These are phyloP conservation scores for Petunia hybrid DNA, from an alignment of 305 asterid genomes.

Conservation along the genomic window DNA sequence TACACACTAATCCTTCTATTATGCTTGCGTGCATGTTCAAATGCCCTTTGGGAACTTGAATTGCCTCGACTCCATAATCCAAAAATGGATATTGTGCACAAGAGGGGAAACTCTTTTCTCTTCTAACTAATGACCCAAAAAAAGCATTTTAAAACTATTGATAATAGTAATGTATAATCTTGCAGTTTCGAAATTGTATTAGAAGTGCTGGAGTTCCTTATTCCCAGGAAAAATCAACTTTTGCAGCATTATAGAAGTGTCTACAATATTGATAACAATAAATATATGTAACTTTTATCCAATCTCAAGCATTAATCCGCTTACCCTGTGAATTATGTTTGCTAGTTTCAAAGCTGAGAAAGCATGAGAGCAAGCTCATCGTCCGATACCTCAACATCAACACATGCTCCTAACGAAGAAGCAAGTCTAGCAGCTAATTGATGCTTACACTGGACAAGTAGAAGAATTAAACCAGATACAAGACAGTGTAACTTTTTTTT, in stretches of 20 bases:
- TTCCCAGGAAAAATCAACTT: not conserved
- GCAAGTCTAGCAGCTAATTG: constrained; percentile 95
- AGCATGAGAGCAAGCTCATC: constrained; percentile 76
- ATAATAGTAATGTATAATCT: not conserved
- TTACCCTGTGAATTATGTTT: not conserved
- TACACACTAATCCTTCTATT: not conserved
- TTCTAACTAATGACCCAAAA: not conserved
- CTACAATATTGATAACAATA: not conserved
- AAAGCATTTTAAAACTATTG: not conserved
- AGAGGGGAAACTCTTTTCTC: no score
- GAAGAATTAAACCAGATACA: not conserved
- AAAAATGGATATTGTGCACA: no score
- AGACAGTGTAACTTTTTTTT: not conserved
- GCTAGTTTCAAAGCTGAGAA: constrained; percentile 54
- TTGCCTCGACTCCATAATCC: not conserved
- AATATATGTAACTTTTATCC: not conserved
- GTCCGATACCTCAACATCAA: constrained; percentile 69
- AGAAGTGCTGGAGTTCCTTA: not conserved
- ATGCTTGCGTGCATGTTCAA: constrained; percentile 1
- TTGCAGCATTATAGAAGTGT: not conserved
- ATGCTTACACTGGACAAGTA: constrained; percentile 75
- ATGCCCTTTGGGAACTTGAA: not conserved
- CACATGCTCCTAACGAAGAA: constrained; percentile 64
- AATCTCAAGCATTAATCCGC: not conserved
- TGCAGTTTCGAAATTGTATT: not conserved